A percentile compares a stretch with the other conserved stretches of the same genome.
phyloP scores from a whole-genome alignment of 1,139 yeast species.

The Pichia kudriavzevii region DNA sequence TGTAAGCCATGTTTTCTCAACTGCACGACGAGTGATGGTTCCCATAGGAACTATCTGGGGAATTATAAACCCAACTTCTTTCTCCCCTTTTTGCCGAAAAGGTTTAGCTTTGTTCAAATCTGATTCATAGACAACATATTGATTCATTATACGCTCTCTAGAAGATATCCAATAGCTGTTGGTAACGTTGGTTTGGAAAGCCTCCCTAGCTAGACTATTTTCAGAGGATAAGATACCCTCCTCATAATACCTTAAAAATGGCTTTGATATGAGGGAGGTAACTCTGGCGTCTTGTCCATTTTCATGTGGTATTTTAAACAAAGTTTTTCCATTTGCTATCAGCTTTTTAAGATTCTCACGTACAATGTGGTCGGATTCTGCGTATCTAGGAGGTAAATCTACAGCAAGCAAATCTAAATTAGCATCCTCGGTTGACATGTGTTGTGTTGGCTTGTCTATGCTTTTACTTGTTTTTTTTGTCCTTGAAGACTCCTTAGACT shows the following conservation, averaged over 20 bases:
- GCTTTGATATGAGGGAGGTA: conserved; percentile 72
- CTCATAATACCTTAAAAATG: conserved; percentile 65
- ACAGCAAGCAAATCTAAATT: too few relatives aligned
- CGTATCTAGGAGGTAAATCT: too few relatives aligned
- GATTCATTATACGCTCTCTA: conserved; percentile 73
- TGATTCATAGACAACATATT: conserved; percentile 61
- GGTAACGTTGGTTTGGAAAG: conserved; percentile 64
- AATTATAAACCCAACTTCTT: conserved; percentile 61
- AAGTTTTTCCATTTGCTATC: conserved; percentile 11
- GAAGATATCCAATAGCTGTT: conserved; percentile 94
- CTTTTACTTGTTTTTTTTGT: too few relatives aligned
- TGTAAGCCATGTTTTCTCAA: conserved; percentile 95
- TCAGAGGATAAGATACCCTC: conserved; percentile 66
- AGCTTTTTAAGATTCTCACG: conserved; percentile 21
- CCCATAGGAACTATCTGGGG: conserved; percentile 92
- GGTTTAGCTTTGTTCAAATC: conserved; percentile 23
- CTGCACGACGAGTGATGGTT: conserved; percentile 91
- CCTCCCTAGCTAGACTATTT: conserved; percentile 67
- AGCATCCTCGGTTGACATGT: neutral
- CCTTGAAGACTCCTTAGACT: too few relatives aligned
- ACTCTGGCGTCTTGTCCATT: conserved; percentile 74
- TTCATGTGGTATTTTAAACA: conserved; percentile 84
- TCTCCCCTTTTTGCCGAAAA: conserved; percentile 1
- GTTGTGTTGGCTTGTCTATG: too few relatives aligned
- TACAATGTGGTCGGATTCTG: conserved; percentile 12